phyloP scores from a whole-genome alignment of 345 rosid species.

The Corymbia maculata region DNA sequence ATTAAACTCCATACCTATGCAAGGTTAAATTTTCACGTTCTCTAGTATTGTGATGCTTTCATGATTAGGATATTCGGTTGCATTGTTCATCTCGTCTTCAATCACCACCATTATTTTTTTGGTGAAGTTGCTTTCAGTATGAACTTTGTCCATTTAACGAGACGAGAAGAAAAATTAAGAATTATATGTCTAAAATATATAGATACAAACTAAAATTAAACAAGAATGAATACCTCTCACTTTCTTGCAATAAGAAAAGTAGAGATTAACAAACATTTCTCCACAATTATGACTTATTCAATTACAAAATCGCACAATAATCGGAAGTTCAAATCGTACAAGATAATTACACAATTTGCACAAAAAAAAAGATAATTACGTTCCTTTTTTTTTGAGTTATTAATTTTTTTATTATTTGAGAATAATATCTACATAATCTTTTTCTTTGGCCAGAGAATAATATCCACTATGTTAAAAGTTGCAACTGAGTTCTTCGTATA shows the following conservation, averaged over 20 bases:
- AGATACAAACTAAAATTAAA: background rate
- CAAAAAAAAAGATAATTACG: background rate
- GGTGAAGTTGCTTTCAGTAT: background rate
- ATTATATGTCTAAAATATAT: background rate
- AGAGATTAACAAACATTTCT: fast-evolving
- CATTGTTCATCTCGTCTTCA: background rate
- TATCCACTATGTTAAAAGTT: background rate
- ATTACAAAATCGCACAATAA: background rate
- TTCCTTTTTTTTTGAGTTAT: background rate
- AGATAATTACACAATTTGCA: background rate
- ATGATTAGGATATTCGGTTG: background rate
- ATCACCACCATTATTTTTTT: background rate
- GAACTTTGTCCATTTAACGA: background rate
- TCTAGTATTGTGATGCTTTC: background rate
- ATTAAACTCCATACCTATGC: background rate
- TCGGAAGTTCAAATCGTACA: background rate
- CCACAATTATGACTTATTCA: background rate
- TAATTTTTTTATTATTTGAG: background rate
- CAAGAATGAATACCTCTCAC: fast-evolving
- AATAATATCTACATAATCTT: background rate
- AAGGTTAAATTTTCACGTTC: background rate
- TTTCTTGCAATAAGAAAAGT: background rate
- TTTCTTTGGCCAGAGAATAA: background rate
- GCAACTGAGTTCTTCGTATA: background rate
- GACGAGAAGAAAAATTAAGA: background rate